These are phyloP conservation scores for Fistulifera pelliculosa DNA, from an alignment of 108 stramenopile genomes.

Conservation along the genomic window DNA sequence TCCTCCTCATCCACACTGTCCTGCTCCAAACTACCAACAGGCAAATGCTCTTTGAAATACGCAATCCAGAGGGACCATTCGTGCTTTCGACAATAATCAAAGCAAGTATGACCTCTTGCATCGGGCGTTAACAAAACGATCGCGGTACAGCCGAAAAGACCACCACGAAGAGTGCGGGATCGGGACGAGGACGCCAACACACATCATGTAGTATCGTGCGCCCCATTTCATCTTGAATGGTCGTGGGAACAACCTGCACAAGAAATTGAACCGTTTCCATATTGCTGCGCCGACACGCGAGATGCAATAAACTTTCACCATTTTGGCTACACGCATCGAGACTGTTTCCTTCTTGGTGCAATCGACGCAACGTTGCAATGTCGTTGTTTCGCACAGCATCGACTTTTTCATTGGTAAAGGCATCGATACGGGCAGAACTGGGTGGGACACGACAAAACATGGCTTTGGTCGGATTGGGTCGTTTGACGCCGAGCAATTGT, in stretches of 20 bases:
- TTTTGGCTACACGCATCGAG: conserved; percentile 46
- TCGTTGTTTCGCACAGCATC: conserved; percentile 47
- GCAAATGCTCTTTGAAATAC: too few relatives aligned
- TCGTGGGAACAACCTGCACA: conserved; percentile 17
- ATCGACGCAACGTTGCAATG: conserved; percentile 31
- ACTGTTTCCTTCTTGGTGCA: conserved; percentile 18
- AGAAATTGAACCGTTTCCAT: conserved; percentile 30
- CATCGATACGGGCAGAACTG: conserved; percentile 36
- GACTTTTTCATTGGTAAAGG: conserved; percentile 40
- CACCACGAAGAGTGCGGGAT: conserved; percentile 26
- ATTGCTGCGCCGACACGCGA: conserved; percentile 46
- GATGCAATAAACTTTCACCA: conserved; percentile 59
- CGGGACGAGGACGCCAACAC: conserved; percentile 37
- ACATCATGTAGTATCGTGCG: conserved; percentile 56
- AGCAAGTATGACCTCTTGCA: conserved; percentile 28
- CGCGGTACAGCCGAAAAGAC: conserved; percentile 20
- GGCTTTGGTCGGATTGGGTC: too few relatives aligned
- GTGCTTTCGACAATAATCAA: conserved; percentile 19
- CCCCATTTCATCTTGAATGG: conserved; percentile 42
- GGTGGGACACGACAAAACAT: not conserved
- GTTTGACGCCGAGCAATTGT: too few relatives aligned
- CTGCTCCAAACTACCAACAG: too few relatives aligned
- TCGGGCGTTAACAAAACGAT: conserved; percentile 22
- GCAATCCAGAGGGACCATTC: too few relatives aligned
- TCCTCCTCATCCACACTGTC: too few relatives aligned